Conservation (phyloP, 2,329 filamentous ascomycete genomes). For the Dactylellina drechsleri region DNA sequence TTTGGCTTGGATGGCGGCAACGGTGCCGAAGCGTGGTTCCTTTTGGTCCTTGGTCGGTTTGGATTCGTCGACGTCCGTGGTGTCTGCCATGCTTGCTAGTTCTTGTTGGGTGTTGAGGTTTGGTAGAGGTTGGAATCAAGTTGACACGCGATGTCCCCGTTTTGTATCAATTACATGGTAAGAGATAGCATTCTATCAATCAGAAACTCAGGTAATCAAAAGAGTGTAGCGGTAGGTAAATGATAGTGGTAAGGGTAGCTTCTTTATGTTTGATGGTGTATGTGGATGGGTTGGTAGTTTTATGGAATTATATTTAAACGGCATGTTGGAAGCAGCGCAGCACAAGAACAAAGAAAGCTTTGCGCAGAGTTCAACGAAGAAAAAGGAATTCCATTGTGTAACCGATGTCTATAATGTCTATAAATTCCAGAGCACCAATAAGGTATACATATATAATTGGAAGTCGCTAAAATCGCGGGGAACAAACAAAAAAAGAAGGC, state of each 20-base stretch:
- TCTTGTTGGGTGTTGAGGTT: no score
- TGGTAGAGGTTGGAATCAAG: no score
- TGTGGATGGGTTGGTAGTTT: background rate
- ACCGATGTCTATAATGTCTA: conserved; percentile 27
- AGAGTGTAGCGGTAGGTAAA: background rate
- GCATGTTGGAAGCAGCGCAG: background rate
- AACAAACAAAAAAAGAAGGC: conserved; percentile 21
- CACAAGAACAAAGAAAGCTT: conserved; percentile 8
- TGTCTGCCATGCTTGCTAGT: conserved; percentile 18
- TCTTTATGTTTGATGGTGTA: background rate
- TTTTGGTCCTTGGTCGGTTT: background rate
- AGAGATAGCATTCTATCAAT: no score
- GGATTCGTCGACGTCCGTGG: conserved; percentile 17
- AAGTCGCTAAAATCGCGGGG: conserved; percentile 48
- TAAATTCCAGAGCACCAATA: conserved; percentile 15
- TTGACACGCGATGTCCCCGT: no score
- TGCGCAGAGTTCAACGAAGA: background rate
- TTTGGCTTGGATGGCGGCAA: conserved; percentile 19
- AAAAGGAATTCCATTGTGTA: conserved; percentile 4
- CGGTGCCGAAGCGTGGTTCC: conserved; percentile 19
- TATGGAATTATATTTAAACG: no score
- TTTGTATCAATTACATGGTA: no score
- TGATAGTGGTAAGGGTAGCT: background rate
- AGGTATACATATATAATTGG: conserved; percentile 18
- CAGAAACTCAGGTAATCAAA: no score